A percentile compares a stretch with the other conserved stretches of the same genome.
Evolutionary conservation across 805 yeast genomes (phyloP).

Genomic region (Kodamaea kaohsiungensis): DNA sequence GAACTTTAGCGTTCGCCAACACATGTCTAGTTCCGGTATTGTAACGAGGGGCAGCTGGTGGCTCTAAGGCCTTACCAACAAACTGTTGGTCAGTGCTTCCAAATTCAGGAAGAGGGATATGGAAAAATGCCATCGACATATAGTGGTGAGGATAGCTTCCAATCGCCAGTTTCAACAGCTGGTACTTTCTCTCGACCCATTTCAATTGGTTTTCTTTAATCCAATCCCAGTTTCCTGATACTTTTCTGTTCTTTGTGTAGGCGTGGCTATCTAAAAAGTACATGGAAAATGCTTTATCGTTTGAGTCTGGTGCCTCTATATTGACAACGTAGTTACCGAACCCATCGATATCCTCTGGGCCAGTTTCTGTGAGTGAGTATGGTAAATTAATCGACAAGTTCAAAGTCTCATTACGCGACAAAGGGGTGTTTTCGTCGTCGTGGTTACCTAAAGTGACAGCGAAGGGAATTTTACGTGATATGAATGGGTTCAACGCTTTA

Average conservation of each 20-base stretch:
- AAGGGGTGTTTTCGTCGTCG: constrained; percentile 77
- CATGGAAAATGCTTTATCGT: constrained; percentile 51
- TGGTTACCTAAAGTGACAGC: constrained; percentile 91
- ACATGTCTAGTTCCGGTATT: constrained; percentile 66
- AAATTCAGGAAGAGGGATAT: constrained; percentile 90
- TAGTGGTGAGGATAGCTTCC: constrained; percentile 31
- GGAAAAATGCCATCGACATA: constrained; percentile 87
- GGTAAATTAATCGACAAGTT: constrained; percentile 60
- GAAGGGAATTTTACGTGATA: constrained; percentile 71
- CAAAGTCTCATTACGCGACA: constrained; percentile 63
- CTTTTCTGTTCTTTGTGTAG: constrained; percentile 65
- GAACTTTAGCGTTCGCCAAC: constrained; percentile 66
- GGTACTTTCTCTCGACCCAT: constrained; percentile 44
- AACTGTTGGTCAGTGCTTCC: constrained; percentile 45
- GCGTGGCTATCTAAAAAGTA: constrained; percentile 87
- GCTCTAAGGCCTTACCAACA: constrained; percentile 72
- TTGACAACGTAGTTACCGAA: constrained; percentile 75
- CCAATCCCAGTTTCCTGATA: constrained; percentile 83
- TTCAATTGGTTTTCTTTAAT: constrained; percentile 68
- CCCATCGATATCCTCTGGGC: constrained; percentile 73
- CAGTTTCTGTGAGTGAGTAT: constrained; percentile 58
- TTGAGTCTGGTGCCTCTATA: constrained; percentile 42
- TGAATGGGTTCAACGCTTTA: constrained; percentile 72
- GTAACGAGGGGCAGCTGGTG: constrained; percentile 72
- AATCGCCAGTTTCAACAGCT: constrained; percentile 18